Percentiles rank a stretch among this genome's conserved stretches.
Conservation (phyloP, 768 basidiomycete species). For the Xerocomus potaroensis region DNA sequence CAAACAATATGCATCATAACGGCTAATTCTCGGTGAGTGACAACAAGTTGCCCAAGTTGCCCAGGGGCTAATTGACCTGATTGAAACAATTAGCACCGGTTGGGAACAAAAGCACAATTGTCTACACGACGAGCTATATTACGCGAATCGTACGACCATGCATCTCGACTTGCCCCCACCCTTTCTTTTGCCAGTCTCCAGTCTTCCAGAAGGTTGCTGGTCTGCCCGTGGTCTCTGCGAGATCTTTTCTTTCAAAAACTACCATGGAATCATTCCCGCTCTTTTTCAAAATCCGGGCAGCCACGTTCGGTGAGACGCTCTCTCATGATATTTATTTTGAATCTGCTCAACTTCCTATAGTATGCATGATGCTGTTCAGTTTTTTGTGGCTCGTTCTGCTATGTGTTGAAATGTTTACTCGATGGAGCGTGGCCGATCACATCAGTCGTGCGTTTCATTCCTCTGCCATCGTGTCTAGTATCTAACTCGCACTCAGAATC, state of each 20-base stretch:
- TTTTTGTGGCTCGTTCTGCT: slow-evolving; percentile 48
- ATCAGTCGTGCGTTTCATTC: slow-evolving; percentile 40
- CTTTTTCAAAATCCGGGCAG: slow-evolving; percentile 29
- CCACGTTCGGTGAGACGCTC: slow-evolving; percentile 27
- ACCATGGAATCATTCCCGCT: slow-evolving; percentile 29
- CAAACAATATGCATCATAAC: no score
- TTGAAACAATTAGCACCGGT: background rate
- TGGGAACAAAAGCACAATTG: slow-evolving; percentile 24
- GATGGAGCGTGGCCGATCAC: slow-evolving; percentile 43
- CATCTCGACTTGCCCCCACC: background rate
- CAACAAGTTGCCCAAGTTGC: background rate
- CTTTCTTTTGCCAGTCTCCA: background rate
- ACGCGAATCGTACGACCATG: background rate
- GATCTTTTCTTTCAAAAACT: slow-evolving; percentile 5
- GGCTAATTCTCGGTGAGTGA: background rate
- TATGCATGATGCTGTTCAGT: slow-evolving; percentile 39
- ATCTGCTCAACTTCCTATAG: slow-evolving; percentile 27
- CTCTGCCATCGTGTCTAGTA: background rate
- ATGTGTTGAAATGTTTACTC: slow-evolving; percentile 41
- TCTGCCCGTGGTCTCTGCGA: slow-evolving; percentile 18
- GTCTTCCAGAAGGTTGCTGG: slow-evolving; percentile 21
- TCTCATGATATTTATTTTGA: background rate
- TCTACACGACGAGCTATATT: slow-evolving; percentile 9
- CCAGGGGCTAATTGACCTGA: slow-evolving; percentile 18
- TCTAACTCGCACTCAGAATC: slow-evolving; percentile 20